Evolutionary conservation across 1,139 yeast species (phyloP).

Genomic region (Candida sp.): DNA sequence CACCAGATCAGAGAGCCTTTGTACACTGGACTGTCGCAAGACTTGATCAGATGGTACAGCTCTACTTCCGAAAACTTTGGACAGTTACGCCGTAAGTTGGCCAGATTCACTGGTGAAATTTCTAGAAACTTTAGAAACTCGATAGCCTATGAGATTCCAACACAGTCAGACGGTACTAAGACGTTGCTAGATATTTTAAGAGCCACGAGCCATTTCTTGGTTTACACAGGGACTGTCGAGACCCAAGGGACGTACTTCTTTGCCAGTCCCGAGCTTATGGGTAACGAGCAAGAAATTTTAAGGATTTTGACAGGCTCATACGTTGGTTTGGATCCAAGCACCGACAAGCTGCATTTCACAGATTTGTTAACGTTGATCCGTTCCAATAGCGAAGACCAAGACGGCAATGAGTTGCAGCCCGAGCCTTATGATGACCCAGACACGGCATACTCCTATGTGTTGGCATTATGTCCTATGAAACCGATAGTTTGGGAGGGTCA

Average conservation of each 20-base stretch:
- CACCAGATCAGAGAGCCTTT: conserved; percentile 75
- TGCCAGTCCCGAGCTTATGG: conserved; percentile 64
- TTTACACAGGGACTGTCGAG: conserved; percentile 76
- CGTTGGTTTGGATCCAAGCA: conserved; percentile 41
- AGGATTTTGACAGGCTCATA: conserved; percentile 48
- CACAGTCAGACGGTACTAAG: conserved; percentile 52
- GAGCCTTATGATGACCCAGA: conserved; percentile 20
- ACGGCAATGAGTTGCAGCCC: conserved; percentile 18
- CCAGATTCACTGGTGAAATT: conserved; percentile 74
- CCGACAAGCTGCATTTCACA: conserved; percentile 31
- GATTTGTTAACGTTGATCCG: conserved; percentile 30
- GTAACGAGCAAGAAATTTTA: conserved; percentile 45
- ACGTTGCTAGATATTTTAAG: conserved; percentile 60
- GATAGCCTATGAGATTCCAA: conserved; percentile 61
- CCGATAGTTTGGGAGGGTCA: conserved; percentile 94
- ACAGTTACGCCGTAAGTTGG: conserved; percentile 80
- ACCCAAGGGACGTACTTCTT: conserved; percentile 76
- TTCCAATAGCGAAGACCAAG: conserved; percentile 11
- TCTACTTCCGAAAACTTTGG: conserved; percentile 86
- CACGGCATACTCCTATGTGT: conserved; percentile 58
- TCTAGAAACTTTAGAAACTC: conserved; percentile 80
- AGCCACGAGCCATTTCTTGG: conserved; percentile 75
- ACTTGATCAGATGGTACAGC: conserved; percentile 80
- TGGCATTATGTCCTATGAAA: conserved; percentile 80
- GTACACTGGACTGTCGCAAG: conserved; percentile 46